Percentiles rank a stretch among this genome's conserved stretches.
These are phyloP conservation scores for Kodamaea alishanica DNA, from an alignment of 1,139 yeast genomes.

Conservation along the genomic window DNA sequence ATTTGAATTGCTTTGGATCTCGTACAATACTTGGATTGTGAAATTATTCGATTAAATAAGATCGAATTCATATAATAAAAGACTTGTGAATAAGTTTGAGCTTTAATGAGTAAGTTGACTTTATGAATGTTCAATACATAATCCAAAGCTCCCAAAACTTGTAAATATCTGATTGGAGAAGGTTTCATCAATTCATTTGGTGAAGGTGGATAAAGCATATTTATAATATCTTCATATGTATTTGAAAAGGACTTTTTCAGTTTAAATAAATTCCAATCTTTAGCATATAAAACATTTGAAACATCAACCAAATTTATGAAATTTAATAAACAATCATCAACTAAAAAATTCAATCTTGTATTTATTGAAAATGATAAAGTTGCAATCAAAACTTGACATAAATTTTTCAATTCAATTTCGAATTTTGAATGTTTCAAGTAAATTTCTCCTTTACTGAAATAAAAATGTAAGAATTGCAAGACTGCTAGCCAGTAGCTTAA, in stretches of 20 bases:
- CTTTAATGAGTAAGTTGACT: conserved; percentile 69
- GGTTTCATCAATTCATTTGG: conserved; percentile 65
- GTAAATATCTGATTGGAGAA: conserved; percentile 81
- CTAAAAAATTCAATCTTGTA: conserved; percentile 50
- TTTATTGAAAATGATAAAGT: conserved; percentile 65
- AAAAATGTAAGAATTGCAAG: conserved; percentile 63
- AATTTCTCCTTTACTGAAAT: conserved; percentile 54
- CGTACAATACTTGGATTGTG: conserved; percentile 64
- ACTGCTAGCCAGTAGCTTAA: conserved; percentile 74
- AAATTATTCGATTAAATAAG: conserved; percentile 69
- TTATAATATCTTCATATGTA: conserved; percentile 65
- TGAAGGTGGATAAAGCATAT: conserved; percentile 71
- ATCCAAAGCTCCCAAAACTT: conserved; percentile 82
- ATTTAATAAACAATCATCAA: conserved; percentile 62
- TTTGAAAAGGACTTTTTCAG: conserved; percentile 42
- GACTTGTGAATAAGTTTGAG: conserved; percentile 75
- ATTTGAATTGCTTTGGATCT: conserved; percentile 87
- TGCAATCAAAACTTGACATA: conserved; percentile 58
- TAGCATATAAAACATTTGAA: conserved; percentile 56
- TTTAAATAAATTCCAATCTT: conserved; percentile 74
- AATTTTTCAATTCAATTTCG: conserved; percentile 56
- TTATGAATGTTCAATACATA: conserved; percentile 81
- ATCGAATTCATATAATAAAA: conserved; percentile 73
- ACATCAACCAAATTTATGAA: conserved; percentile 67
- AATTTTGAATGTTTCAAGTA: conserved; percentile 53